Evolutionary conservation across 176 grass and related monocot species (phyloP).

Genomic region (Oryza meridionalis): DNA sequence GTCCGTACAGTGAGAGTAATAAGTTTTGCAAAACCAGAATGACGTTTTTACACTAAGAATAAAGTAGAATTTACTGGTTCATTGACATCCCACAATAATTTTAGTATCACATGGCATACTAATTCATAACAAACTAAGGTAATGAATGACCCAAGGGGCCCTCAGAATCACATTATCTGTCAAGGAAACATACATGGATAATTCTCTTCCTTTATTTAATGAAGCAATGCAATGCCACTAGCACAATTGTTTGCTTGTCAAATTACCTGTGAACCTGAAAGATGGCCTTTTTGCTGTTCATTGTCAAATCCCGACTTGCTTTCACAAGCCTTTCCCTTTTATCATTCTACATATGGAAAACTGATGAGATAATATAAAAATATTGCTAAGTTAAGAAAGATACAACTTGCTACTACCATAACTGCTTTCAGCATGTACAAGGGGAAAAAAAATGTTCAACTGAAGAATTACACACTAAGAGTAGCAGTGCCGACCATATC

Average conservation of each 20-base stretch:
- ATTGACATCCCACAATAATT: background rate
- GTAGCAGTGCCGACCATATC: background rate
- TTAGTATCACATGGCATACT: background rate
- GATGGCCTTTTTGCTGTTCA: constrained; percentile 99
- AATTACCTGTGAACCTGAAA: constrained; percentile 97
- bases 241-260: background rate
- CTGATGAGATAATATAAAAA: constrained; percentile 17
- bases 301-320: constrained; percentile 95
- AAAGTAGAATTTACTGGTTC: background rate
- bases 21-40: too few relatives aligned
- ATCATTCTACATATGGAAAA: constrained; percentile 71
- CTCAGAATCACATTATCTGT: background rate
- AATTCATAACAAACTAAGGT: constrained; percentile 20
- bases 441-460: background rate
- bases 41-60: too few relatives aligned
- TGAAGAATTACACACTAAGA: too few relatives aligned
- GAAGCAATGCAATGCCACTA: background rate
- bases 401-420: background rate
- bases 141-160: background rate
- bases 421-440: constrained; percentile 18
- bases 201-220: background rate
- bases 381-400: background rate
- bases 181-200: background rate
- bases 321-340: constrained; percentile 96
- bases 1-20: background rate